Evolutionary conservation across 176 grass and related monocot species (phyloP).

Genomic region (Carex scoparia): DNA sequence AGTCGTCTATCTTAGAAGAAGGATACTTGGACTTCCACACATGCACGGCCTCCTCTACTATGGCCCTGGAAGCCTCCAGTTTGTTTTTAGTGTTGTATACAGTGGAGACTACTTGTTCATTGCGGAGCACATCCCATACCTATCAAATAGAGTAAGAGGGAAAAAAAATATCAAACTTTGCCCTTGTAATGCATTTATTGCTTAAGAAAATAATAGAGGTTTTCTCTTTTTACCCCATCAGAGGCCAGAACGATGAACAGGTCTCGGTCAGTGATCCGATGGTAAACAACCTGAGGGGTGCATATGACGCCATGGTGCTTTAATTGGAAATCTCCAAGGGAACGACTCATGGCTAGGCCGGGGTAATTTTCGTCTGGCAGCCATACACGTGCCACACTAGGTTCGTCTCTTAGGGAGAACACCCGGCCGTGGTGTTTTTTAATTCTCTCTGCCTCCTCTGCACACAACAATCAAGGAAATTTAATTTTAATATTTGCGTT

Average conservation of each 20-base stretch:
- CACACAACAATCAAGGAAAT: background rate
- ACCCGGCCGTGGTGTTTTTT: constrained; percentile 57
- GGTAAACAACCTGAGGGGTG: constrained; percentile 53
- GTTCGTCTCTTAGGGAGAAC: constrained; percentile 66
- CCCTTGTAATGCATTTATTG: background rate
- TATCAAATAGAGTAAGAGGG: background rate
- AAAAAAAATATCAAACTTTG: background rate
- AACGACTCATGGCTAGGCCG: constrained; percentile 75
- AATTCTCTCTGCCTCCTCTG: constrained; percentile 86
- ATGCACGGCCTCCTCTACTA: constrained; percentile 68
- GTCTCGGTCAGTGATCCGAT: constrained; percentile 37
- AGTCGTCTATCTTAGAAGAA: constrained; percentile 65
- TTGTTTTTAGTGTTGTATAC: constrained; percentile 52
- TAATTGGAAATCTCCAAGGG: constrained; percentile 64
- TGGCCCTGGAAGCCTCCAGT: constrained; percentile 69
- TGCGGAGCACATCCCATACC: constrained; percentile 92
- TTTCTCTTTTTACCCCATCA: constrained; percentile 50
- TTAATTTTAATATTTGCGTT: background rate
- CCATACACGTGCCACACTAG: constrained; percentile 60
- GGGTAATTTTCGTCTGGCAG: constrained; percentile 59
- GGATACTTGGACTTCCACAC: constrained; percentile 70
- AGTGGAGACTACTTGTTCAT: constrained; percentile 75
- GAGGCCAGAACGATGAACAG: constrained; percentile 68
- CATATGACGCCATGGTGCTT: constrained; percentile 71
- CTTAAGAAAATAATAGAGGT: background rate